Evolutionary conservation across 2,329 filamentous ascomycete species (phyloP), one percentile per base, ranked within the genome.

Genomic region (Phoma sp.): DNA sequence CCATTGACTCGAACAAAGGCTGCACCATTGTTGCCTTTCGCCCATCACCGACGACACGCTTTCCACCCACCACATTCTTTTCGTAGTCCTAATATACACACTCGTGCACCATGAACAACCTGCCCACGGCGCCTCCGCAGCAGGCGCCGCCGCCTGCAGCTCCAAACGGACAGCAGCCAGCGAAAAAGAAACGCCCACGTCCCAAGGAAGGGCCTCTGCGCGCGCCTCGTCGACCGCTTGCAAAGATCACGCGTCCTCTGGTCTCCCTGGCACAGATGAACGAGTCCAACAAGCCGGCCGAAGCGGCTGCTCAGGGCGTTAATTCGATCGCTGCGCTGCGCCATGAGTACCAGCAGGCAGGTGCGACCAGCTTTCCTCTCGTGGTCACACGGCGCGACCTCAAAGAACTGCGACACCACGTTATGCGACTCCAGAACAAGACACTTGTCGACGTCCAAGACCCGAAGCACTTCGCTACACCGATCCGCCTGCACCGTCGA

Each of bases 401-500:
- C 42, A 83, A 91, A 50, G 89, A 95, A 63, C 78, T 96, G 54
- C 89, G 93, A 42, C 87, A 92, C 68, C 95, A 99, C 71, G 85
- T 96, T 59, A 93, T 96, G 81, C 88, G 91, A 64, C 87, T 99
- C 50, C 83, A 89, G 58, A 66, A 59, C 45, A 87, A 86, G 65
- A 81, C 81, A 59, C 78, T 70, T n/a, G 77, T 86, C 57, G 88
- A 89, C 63, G 83, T 87, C 26, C 81, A 91, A 56, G 88, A 98
- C 68, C 87, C 93, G 62, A 81, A 87, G 5, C 87, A 96, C 45
- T 99, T 98, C 71, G 89, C 90, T 15, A 86, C 92, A 23, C 95
- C 95, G 0, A 90, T 98, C 26, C 88, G 91, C 30, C 80, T 99
- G 30, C 93, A 98, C 71, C 87, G 95, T 59, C 89, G 95, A 51